These are phyloP conservation scores for Solanum habrochaites DNA, from an alignment of 257 asterid species.

Conservation along the genomic window DNA sequence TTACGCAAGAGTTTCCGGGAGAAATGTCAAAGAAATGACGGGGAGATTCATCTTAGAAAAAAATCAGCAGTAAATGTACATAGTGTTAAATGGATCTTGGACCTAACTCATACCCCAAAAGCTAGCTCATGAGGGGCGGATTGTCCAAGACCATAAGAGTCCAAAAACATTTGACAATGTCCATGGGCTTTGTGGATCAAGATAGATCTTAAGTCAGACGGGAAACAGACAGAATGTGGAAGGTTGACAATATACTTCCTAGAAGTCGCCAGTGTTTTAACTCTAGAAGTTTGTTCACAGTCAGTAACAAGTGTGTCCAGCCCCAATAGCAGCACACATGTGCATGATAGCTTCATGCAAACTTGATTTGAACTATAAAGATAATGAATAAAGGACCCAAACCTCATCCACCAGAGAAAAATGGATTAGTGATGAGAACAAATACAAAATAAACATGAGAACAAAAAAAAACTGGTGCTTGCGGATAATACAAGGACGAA, in stretches of 20 bases:
- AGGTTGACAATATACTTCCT: neutral
- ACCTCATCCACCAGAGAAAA: neutral
- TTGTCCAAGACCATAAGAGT: neutral
- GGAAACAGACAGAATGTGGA: neutral
- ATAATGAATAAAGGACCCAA: neutral
- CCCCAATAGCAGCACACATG: neutral
- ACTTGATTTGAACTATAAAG: neutral
- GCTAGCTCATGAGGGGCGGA: neutral
- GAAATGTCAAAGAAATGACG: neutral
- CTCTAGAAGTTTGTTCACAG: neutral
- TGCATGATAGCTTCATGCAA: neutral
- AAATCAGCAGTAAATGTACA: neutral
- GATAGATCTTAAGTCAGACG: neutral
- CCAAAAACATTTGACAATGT: neutral
- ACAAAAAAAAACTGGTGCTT: slow-evolving; percentile 89
- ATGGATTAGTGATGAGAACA: neutral
- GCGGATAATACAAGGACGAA: slow-evolving; percentile 96
- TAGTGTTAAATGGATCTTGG: neutral
- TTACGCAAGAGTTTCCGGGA: neutral
- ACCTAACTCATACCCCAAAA: neutral
- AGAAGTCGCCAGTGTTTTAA: neutral
- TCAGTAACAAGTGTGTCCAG: neutral
- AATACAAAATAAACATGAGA: slow-evolving; percentile 55
- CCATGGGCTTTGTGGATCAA: neutral
- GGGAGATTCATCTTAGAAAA: neutral